Evolutionary conservation across 306 rosid species (phyloP), one percentile per base, ranked within the genome.

Genomic region (Prunus persica): DNA sequence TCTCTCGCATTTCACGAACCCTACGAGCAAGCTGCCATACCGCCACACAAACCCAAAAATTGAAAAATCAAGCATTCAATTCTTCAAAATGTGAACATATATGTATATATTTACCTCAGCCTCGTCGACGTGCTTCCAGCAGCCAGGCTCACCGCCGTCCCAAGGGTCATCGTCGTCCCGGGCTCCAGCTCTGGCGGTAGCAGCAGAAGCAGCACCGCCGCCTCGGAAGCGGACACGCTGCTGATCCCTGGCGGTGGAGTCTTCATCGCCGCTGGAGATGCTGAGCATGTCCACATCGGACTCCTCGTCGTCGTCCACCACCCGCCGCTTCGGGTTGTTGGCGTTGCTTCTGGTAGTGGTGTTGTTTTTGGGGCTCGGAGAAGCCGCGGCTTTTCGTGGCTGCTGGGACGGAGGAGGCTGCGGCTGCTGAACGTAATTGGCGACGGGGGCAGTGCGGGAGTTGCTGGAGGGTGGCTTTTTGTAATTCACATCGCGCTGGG

Each of bases 221-320:
- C 76, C 82, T 2, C 28, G 76, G 78, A 27, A 69, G 30, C 58
- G 67, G 25, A 56, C 79, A 2, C 76, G 79, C 49, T 49, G 77
- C 72, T 68, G 84, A 79, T 80, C 87, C 46, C 62, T 78, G 20
- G 74, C 82, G 19, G 83, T 70, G 67, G 82, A 75, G 61, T 95
- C 99, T 72, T 92, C 99, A 5, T 95, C 99, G 18, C 99, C 99
- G 67, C 99, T 95, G 15, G 99, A 95, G 64, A 95, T 95, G 83
- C 99, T 95, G 74, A 95, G 96, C 99, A 95, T 88, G 84, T 95
- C 99, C 4, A 92, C 92, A 74, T 95, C 97, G 2, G 99, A 95
- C 82, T 92, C 99, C 8, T 95, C 99, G 45, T 95, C 99, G 0
- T 92, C 92, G 38, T 92, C 98, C 3, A 71, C 88, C 49, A 64